A percentile compares a stretch with the other conserved stretches of the same genome.
These are phyloP conservation scores for Debaryomyces psychrophilus DNA, from an alignment of 1,139 yeast species.

Conservation along the genomic window DNA sequence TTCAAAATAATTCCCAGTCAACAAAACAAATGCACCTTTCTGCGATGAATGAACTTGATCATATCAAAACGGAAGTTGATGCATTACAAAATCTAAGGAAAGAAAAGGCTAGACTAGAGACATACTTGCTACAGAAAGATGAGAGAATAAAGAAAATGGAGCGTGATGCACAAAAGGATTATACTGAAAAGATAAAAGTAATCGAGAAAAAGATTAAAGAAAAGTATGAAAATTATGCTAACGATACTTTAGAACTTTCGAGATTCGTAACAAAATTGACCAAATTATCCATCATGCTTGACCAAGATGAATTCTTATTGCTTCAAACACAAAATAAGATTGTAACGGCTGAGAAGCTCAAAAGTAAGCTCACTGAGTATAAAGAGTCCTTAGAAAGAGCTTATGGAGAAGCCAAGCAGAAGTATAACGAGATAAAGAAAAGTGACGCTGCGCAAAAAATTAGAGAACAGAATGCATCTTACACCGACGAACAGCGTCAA, in stretches of 20 bases:
- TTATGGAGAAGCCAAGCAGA: constrained; percentile 43
- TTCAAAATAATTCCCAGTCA: constrained; percentile 9
- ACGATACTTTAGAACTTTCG: constrained; percentile 19
- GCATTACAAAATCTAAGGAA: constrained; percentile 16
- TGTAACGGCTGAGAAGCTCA: constrained; percentile 32
- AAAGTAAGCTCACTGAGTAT: constrained; percentile 38
- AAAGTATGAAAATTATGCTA: constrained; percentile 26
- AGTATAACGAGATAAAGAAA: constrained; percentile 45
- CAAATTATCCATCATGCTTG: constrained; percentile 23
- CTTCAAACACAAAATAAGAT: constrained; percentile 42
- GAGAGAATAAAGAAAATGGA: constrained; percentile 30
- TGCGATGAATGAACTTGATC: constrained; percentile 17
- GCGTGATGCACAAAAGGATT: constrained; percentile 31
- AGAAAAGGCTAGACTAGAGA: constrained; percentile 24
- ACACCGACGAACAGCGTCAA: constrained; percentile 47
- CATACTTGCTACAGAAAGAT: constrained; percentile 25
- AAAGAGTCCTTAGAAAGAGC: constrained; percentile 31
- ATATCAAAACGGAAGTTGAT: constrained; percentile 11
- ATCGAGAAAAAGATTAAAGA: constrained; percentile 28
- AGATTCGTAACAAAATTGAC: constrained; percentile 25
- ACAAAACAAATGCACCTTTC: constrained; percentile 9
- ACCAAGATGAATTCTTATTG: constrained; percentile 22
- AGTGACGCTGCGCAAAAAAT: constrained; percentile 49
- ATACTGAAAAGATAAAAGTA: constrained; percentile 29
- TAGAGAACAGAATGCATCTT: constrained; percentile 40